Evolutionary conservation across 2,329 filamentous ascomycete species (phyloP).

Genomic region (Epichloe baconii): DNA sequence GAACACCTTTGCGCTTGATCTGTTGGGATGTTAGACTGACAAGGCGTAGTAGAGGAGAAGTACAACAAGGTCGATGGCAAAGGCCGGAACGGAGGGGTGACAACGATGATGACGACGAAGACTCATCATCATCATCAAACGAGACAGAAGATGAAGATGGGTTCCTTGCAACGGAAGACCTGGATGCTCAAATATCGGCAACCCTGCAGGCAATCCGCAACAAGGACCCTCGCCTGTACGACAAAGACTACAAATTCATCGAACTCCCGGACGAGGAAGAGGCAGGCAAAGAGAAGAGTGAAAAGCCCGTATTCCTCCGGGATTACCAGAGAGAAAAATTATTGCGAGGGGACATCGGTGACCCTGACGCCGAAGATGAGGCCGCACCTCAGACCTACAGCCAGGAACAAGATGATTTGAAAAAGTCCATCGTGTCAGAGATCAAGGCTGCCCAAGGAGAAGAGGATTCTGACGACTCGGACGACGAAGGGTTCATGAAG

Average conservation of each 20-base stretch:
- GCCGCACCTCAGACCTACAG: constrained; percentile 58
- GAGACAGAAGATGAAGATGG: constrained; percentile 87
- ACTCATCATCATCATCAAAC: constrained; percentile 50
- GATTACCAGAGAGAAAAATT: constrained; percentile 91
- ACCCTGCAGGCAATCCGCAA: constrained; percentile 77
- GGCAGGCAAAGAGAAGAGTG: constrained; percentile 41
- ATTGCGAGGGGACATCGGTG: constrained; percentile 55
- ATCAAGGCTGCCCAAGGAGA: constrained; percentile 53
- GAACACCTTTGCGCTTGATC: neutral
- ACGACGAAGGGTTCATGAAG: constrained; percentile 58
- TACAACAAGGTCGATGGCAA: constrained; percentile 42
- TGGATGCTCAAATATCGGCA: constrained; percentile 78
- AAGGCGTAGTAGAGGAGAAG: constrained; percentile 68
- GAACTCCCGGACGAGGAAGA: constrained; percentile 41
- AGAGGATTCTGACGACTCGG: constrained; percentile 35
- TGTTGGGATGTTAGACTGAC: constrained; percentile 5
- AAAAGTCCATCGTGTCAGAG: constrained; percentile 63
- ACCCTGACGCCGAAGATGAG: constrained; percentile 44
- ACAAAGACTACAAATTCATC: constrained; percentile 69
- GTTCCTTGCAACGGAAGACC: constrained; percentile 68
- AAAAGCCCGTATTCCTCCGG: constrained; percentile 73
- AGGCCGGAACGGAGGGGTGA: constrained; percentile 12
- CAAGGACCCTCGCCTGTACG: constrained; percentile 87
- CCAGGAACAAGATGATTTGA: constrained; percentile 77
- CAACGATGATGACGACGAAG: constrained; percentile 29